Conservation (phyloP, 140 eudicot species). For the Stevia rebaudiana region DNA sequence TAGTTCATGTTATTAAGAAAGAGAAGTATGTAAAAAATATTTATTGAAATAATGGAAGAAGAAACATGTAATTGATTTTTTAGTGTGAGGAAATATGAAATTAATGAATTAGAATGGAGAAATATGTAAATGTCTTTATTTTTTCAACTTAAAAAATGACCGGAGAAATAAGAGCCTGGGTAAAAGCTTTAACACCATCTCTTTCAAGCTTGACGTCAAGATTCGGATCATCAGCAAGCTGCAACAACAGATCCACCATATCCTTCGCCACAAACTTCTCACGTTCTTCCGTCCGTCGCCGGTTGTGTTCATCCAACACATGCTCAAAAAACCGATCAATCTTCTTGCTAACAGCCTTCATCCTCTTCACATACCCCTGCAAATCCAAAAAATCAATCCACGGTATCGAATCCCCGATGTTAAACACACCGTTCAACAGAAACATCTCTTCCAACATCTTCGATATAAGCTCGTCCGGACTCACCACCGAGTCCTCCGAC, state of each 20-base stretch:
- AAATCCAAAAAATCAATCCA: conserved; percentile 64
- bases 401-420: conserved; percentile 82
- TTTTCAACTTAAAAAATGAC: no score
- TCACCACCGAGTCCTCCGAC: conserved; percentile 35
- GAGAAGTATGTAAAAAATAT: no score
- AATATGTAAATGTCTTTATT: no score
- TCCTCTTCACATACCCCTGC: conserved; percentile 90
- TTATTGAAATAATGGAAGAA: no score
- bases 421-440: conserved; percentile 73
- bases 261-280: conserved; percentile 45
- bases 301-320: conserved; percentile 64
- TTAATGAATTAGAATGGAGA: no score
- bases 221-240: conserved; percentile 71
- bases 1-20: no score
- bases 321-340: conserved; percentile 76
- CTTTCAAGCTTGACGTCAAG: conserved; percentile 80
- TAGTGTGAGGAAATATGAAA: no score
- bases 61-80: no score
- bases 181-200: conserved; percentile 82
- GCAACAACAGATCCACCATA: conserved; percentile 81
- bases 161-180: conserved; percentile 35
- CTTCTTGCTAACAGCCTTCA: conserved; percentile 70
- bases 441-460: conserved; percentile 75
- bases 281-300: conserved; percentile 30
- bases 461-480: conserved; percentile 62